Evolutionary conservation across 352 stramenopile species (phyloP).

Genomic region (Phytophthora boehmeriae): DNA sequence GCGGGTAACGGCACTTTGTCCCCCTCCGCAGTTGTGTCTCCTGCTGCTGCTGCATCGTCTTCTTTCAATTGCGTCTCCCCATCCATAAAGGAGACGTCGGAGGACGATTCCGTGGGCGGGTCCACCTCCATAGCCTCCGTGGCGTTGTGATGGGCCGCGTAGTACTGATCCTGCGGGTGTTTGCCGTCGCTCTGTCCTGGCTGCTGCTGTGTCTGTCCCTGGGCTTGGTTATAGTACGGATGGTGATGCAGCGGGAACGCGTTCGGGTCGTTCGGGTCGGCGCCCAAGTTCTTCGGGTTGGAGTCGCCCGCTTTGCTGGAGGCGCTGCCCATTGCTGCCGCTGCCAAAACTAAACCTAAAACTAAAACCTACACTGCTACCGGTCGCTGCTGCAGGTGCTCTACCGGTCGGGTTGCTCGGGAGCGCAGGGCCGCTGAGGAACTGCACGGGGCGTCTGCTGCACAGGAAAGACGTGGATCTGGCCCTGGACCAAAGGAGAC

Average conservation of each 20-base stretch:
- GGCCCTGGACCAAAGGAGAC: too few species aligned
- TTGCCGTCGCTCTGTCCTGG: constrained; percentile 20
- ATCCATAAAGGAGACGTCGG: constrained; percentile 36
- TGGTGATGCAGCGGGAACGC: constrained; percentile 75
- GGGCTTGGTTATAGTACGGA: constrained; percentile 57
- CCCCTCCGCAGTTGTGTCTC: constrained; percentile 28
- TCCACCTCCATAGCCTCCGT: constrained; percentile 79
- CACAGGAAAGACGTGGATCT: too few species aligned
- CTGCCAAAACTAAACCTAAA: constrained; percentile 2
- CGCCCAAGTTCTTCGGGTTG: constrained; percentile 79
- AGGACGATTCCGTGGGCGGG: constrained; percentile 37
- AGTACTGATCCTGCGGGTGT: constrained; percentile 20
- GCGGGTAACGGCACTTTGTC: constrained; percentile 16
- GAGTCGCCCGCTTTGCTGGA: constrained; percentile 84
- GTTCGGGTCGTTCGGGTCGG: constrained; percentile 47
- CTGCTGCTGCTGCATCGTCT: constrained; percentile 6
- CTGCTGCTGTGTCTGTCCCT: constrained; percentile 22
- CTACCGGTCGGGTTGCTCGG: constrained; percentile 22
- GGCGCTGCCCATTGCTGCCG: constrained; percentile 75
- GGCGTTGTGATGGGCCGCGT: constrained; percentile 18
- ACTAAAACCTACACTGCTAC: constrained; percentile 10
- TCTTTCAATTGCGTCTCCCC: constrained; percentile 37
- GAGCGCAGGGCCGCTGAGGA: neutral
- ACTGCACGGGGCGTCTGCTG: neutral
- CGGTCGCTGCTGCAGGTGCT: constrained; percentile 1